Base-by-base conservation (phyloP, 1,284 basidiomycete genomes). In the Cutaneotrichosporon sp. region DNA sequence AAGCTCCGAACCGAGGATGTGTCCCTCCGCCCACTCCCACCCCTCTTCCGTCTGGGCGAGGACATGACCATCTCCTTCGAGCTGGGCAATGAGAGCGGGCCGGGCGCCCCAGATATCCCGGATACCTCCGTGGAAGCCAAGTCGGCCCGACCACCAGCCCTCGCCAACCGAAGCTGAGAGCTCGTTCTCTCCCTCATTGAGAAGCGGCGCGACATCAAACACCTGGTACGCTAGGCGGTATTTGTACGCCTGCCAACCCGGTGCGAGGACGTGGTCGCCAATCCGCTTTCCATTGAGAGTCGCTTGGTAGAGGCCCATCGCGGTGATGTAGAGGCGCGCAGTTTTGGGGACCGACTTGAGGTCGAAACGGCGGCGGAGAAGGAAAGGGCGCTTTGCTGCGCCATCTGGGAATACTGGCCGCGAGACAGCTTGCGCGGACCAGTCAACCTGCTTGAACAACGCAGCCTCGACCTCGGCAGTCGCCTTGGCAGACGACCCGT, bases 201-300 rank as follows among this genome's bases (percentile, higher is more conserved):
- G 62, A 3, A 71, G 38, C 1, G 38, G 10, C 3, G 69, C 50
- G 32, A 80, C 61, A 51, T 77, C 76, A 63, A 70, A 73, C 0
- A 65, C 70, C 65, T 77, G 77, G 58, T 76, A 79, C 21, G 65
- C 50, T 4, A 75, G 68, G n/a, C 70, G 73, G 62, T 74, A 62
- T 13, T 66, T 52, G 66, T 80, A 80, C 26, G 61, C 65, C 36
- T 70, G 70, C 77, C 77, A 79, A 22, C 78, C 78, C 2, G 78
- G 78, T 0, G 75, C 64, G 6, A 80, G 65, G 21, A 73, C 61
- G 7, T 79, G 72, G 51, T 78, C 72, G 31, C 72, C 73, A 10
- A 80, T 66, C 4, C 50, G 55, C 11, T 64, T 47, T 11, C 75
- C 78, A 63, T 80, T 80, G 63, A 79, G 63, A 1, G 62, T 31